Evolutionary conservation across 306 rosid species (phyloP).

Genomic region (Cicer judaicum): DNA sequence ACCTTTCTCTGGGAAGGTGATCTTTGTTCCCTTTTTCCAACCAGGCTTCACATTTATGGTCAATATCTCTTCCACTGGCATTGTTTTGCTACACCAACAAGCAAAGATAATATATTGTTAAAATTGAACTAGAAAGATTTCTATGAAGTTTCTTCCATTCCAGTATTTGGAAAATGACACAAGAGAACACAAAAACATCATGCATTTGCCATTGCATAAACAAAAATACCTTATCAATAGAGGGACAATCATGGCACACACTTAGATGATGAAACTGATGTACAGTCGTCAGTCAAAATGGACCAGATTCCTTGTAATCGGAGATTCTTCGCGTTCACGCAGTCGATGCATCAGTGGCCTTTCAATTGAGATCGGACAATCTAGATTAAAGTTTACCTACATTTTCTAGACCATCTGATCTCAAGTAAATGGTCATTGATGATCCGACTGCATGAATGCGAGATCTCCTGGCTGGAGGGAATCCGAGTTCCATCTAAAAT

Average conservation of each 20-base stretch:
- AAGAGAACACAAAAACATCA: background rate
- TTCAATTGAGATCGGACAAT: too few species aligned
- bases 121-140: background rate
- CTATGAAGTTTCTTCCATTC: background rate
- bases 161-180: background rate
- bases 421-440: too few species aligned
- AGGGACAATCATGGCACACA: background rate
- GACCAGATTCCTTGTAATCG: too few species aligned
- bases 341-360: too few species aligned
- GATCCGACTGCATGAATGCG: too few species aligned
- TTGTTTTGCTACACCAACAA: conserved; percentile 50
- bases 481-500: too few species aligned
- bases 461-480: too few species aligned
- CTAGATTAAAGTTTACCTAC: too few species aligned
- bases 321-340: too few species aligned
- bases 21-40: conserved; percentile 76
- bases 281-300: background rate
- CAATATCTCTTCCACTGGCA: conserved; percentile 61
- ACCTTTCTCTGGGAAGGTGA: conserved; percentile 70
- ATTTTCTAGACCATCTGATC: too few species aligned
- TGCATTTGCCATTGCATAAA: conserved; percentile 5
- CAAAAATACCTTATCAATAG: background rate
- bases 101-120: background rate
- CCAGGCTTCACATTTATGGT: conserved; percentile 67
- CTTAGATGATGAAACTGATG: background rate